Percentiles rank a stretch among this genome's conserved stretches.
These are phyloP conservation scores for Diplodia scrobiculata DNA, from an alignment of 2,329 filamentous ascomycete genomes.

Conservation along the genomic window DNA sequence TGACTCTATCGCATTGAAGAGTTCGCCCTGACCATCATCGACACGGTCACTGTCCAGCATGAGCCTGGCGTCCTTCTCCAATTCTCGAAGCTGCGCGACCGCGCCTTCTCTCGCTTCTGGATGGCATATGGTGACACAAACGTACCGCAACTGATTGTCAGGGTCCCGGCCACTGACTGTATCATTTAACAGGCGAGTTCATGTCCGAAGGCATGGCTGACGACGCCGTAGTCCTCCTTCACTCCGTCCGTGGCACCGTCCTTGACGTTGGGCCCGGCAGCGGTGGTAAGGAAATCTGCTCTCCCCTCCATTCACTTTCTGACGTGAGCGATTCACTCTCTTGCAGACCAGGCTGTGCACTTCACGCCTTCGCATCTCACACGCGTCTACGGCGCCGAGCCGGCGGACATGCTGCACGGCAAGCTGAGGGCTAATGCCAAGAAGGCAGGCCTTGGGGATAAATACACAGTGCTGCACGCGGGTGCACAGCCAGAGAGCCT, in stretches of 20 bases:
- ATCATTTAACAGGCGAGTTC: conserved; percentile 34
- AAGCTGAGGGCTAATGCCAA: conserved; percentile 48
- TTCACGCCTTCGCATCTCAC: conserved; percentile 50
- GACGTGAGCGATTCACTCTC: background rate
- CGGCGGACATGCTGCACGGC: conserved; percentile 52
- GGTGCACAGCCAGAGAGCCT: conserved; percentile 53
- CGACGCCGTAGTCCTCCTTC: conserved; percentile 37
- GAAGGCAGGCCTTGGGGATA: conserved; percentile 48
- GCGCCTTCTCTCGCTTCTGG: conserved; percentile 44
- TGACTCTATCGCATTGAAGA: conserved; percentile 34
- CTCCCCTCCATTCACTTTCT: background rate
- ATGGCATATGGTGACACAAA: conserved; percentile 36
- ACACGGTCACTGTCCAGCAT: conserved; percentile 38
- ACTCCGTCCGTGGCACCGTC: conserved; percentile 38
- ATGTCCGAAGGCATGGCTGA: conserved; percentile 45
- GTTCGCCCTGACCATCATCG: conserved; percentile 41
- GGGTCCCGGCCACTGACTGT: conserved; percentile 47
- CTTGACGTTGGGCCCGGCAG: conserved; percentile 54
- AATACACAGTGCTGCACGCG: conserved; percentile 55
- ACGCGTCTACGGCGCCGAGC: conserved; percentile 59
- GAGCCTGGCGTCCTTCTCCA: conserved; percentile 38
- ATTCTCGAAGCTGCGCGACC: conserved; percentile 38
- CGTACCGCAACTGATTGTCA: conserved; percentile 14
- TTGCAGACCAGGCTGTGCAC: conserved; percentile 49
- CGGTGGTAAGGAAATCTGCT: conserved; percentile 38